phyloP scores from a whole-genome alignment of 257 asterid genomes.

The Scutellaria galericulata region DNA sequence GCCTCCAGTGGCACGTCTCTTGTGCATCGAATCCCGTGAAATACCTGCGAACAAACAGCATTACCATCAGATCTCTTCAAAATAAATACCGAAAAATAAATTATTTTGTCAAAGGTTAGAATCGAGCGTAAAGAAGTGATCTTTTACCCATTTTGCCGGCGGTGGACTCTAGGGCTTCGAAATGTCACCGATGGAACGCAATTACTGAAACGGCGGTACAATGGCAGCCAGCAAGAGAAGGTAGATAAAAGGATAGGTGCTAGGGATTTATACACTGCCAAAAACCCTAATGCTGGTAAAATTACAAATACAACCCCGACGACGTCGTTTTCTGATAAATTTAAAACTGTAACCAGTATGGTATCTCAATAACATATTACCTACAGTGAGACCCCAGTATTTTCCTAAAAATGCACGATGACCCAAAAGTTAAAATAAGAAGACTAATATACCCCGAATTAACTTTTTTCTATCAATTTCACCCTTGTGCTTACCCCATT shows the following conservation, averaged over 20 bases:
- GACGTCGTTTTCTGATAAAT: background rate
- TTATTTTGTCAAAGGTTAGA: too few relatives aligned
- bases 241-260: background rate
- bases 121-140: background rate
- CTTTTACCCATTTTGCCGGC: conserved; percentile 42
- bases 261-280: conserved; percentile 26
- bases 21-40: conserved; percentile 92
- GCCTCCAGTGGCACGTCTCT: conserved; percentile 89
- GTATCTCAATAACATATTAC: too few relatives aligned
- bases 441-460: background rate
- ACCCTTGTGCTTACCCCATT: conserved; percentile 27
- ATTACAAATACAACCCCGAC: conserved; percentile 33
- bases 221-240: conserved; percentile 31
- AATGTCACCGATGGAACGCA: conserved; percentile 16
- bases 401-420: background rate
- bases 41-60: conserved; percentile 51
- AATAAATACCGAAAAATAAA: background rate
- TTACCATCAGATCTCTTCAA: background rate
- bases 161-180: conserved; percentile 35
- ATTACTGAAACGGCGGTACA: conserved; percentile 9
- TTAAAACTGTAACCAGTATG: background rate
- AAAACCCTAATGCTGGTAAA: conserved; percentile 29
- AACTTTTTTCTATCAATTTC: background rate
- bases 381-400: background rate
- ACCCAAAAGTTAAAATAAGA: conserved; percentile 3